phyloP scores from a whole-genome alignment of 768 basidiomycete species.

The Tephrocybe sp. region DNA sequence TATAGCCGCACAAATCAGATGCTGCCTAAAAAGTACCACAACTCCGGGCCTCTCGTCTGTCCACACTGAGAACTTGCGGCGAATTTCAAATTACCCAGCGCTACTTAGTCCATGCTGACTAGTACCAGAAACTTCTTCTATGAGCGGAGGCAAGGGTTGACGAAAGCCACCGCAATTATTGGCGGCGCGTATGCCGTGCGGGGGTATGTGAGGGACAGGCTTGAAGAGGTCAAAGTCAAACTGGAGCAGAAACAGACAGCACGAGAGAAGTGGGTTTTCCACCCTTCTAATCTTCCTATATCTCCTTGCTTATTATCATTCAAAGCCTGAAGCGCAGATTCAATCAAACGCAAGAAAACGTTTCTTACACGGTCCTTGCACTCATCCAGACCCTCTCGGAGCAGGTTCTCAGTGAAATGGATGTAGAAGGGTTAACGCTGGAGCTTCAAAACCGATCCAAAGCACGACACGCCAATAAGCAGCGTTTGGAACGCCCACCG shows the following conservation, averaged over 20 bases:
- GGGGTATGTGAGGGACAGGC: constrained; percentile 55
- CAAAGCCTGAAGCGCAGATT: constrained; percentile 72
- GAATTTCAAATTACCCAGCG: too few relatives aligned
- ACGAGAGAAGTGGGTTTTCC: constrained; percentile 59
- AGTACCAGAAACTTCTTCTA: constrained; percentile 44
- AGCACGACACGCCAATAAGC: constrained; percentile 14
- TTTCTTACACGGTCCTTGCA: constrained; percentile 71
- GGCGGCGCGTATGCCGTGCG: constrained; percentile 65
- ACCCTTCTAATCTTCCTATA: constrained; percentile 1
- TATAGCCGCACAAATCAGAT: constrained; percentile 9
- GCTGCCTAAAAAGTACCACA: neutral
- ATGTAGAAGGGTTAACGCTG: constrained; percentile 68
- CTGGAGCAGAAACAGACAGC: constrained; percentile 61
- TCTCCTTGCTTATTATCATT: neutral
- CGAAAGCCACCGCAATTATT: constrained; percentile 46
- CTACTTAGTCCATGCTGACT: constrained; percentile 9
- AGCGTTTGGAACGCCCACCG: constrained; percentile 13
- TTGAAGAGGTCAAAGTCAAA: constrained; percentile 65
- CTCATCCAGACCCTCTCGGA: constrained; percentile 64
- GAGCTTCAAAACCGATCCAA: constrained; percentile 43
- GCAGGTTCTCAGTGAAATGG: constrained; percentile 68
- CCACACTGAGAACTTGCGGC: too few relatives aligned
- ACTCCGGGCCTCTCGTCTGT: neutral
- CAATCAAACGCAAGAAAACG: constrained; percentile 72
- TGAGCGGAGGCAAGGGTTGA: constrained; percentile 44